These are phyloP conservation scores for Vicia faba DNA, from an alignment of 306 rosid genomes.

Conservation along the genomic window DNA sequence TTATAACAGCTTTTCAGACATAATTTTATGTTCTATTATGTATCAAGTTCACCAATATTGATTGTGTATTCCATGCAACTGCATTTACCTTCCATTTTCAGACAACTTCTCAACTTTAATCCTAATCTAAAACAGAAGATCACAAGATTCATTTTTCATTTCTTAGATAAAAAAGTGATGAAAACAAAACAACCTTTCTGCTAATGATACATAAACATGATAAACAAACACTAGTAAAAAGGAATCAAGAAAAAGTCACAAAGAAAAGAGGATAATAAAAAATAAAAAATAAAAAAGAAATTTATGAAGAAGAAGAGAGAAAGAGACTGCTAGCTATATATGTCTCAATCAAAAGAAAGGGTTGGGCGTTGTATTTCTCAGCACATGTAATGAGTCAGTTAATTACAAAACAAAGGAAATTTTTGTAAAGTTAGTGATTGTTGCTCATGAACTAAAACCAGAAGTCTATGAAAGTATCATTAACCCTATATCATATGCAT, in stretches of 20 bases:
- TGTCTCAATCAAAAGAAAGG: constrained; percentile 43
- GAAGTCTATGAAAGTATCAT: constrained; percentile 55
- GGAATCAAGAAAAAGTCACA: not conserved
- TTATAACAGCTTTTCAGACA: not conserved
- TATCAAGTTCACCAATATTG: not conserved
- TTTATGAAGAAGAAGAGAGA: constrained; percentile 25
- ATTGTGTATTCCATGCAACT: not conserved
- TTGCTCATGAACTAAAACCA: constrained; percentile 55
- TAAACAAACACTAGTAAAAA: not conserved
- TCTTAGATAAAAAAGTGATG: not conserved
- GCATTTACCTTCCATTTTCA: not conserved
- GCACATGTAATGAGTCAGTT: constrained; percentile 67
- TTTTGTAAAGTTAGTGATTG: constrained; percentile 46
- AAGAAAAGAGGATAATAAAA: too few relatives aligned
- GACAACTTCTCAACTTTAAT: too few relatives aligned
- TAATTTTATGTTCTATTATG: not conserved
- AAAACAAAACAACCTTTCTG: constrained; percentile 10
- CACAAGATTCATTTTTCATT: constrained; percentile 8
- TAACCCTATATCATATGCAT: constrained; percentile 48
- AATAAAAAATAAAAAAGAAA: constrained; percentile 16
- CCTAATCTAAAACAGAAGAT: not conserved
- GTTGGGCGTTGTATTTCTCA: constrained; percentile 12
- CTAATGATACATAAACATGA: not conserved
- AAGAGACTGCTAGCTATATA: constrained; percentile 32
- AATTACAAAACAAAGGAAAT: constrained; percentile 55